These are phyloP conservation scores for Kernera saxatilis DNA, from an alignment of 345 rosid species.

Conservation along the genomic window DNA sequence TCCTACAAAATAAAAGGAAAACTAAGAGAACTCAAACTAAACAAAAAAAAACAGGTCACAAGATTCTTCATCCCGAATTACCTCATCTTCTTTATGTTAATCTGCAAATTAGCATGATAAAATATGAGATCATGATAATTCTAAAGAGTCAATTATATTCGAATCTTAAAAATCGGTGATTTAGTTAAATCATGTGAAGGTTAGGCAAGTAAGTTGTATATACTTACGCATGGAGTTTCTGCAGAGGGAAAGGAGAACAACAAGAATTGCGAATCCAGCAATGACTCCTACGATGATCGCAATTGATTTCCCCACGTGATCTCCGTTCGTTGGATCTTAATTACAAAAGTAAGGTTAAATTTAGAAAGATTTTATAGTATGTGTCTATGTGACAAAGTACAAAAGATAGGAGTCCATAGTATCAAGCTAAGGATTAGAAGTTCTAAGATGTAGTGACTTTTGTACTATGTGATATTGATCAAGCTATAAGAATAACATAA, in stretches of 20 bases:
- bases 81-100: conserved; percentile 17
- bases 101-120: conserved; percentile 16
- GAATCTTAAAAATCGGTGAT: not conserved
- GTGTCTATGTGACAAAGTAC: not conserved
- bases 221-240: conserved; percentile 45
- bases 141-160: not conserved
- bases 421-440: conserved; percentile 23
- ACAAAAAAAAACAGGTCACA: not conserved
- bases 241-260: conserved; percentile 78
- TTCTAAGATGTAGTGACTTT: conserved; percentile 7
- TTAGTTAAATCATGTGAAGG: not conserved
- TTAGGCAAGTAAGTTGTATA: not conserved
- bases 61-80: conserved; percentile 4
- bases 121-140: not conserved
- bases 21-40: not conserved
- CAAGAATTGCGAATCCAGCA: conserved; percentile 62
- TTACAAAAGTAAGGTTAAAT: conserved; percentile 4
- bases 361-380: not conserved
- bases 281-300: conserved; percentile 76
- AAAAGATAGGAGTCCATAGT: conserved; percentile 3
- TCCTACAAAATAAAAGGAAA: conserved; percentile 2
- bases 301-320: conserved; percentile 65
- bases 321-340: conserved; percentile 59
- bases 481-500: conserved; percentile 18
- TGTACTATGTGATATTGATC: conserved; percentile 22